phyloP scores from a whole-genome alignment of 495 filamentous ascomycete genomes.

The Neurospora hispaniola region DNA sequence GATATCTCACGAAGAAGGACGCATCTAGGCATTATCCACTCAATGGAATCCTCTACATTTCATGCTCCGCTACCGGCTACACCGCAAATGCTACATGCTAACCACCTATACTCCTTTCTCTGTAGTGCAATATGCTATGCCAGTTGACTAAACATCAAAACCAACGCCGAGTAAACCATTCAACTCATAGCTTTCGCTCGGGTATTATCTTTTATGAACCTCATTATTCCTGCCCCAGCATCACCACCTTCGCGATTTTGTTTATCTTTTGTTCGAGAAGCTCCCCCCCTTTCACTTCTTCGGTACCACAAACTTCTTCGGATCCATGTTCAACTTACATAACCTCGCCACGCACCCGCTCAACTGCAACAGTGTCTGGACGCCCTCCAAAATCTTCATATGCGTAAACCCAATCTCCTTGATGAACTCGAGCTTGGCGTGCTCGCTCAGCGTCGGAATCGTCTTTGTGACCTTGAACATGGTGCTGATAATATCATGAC shows the following conservation, averaged over 20 bases:
- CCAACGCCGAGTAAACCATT: neutral
- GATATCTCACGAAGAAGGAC: neutral
- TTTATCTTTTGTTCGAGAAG: neutral
- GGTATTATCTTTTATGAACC: neutral
- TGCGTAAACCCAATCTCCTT: slow-evolving; percentile 98
- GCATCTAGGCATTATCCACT: neutral
- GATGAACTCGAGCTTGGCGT: slow-evolving; percentile 91
- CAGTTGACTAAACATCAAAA: neutral
- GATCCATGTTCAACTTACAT: slow-evolving; percentile 91
- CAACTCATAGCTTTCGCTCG: neutral
- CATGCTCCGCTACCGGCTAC: neutral
- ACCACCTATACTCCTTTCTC: neutral
- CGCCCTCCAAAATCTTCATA: slow-evolving; percentile 95
- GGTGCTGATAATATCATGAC: slow-evolving; percentile 94
- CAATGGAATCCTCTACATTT: neutral
- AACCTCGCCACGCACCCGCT: slow-evolving; percentile 84
- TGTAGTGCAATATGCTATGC: neutral
- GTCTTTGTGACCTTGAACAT: slow-evolving; percentile 99
- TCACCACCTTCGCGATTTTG: too few relatives aligned
- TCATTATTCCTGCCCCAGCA: neutral
- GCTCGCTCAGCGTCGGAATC: slow-evolving; percentile 77
- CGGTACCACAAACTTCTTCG: slow-evolving; percentile 61
- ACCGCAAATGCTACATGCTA: neutral
- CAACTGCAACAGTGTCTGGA: slow-evolving; percentile 88
- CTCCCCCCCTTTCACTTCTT: slow-evolving; percentile 19